Evolutionary conservation across 306 rosid genomes (phyloP).

Genomic region (Sicyos edulis): DNA sequence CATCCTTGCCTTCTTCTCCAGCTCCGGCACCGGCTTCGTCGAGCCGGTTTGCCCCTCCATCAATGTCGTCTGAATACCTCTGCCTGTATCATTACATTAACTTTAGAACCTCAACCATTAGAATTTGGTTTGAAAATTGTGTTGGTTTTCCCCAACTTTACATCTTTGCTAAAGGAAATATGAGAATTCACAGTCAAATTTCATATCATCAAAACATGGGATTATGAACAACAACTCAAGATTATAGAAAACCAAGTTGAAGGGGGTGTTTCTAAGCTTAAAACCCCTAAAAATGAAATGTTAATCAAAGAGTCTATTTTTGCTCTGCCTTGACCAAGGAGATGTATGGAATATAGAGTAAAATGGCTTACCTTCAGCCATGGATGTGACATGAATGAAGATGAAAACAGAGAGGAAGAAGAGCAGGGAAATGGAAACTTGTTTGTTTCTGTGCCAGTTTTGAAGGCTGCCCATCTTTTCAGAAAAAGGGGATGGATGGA

Average conservation of each 20-base stretch:
- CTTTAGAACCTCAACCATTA: no score
- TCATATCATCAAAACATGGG: no score
- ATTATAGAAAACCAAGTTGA: no score
- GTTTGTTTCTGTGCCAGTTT: constrained; percentile 43
- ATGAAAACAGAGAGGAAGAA: constrained; percentile 40
- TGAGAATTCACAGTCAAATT: no score
- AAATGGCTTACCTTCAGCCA: constrained; percentile 50
- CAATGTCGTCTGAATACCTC: background rate
- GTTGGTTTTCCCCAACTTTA: no score
- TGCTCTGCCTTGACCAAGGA: background rate
- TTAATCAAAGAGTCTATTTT: no score
- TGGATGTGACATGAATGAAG: constrained; percentile 27
- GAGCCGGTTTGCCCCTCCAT: background rate
- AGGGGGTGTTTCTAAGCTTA: no score
- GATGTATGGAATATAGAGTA: background rate
- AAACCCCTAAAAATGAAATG: no score
- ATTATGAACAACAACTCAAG: no score
- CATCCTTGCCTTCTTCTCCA: constrained; percentile 10
- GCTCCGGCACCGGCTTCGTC: background rate
- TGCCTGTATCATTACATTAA: background rate
- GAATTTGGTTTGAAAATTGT: no score
- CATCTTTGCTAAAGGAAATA: no score
- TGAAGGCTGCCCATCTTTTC: constrained; percentile 48
- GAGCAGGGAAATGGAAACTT: constrained; percentile 25
- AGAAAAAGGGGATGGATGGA: background rate